Evolutionary conservation across 805 yeast species (phyloP).

Genomic region (Candida silvicultrix): DNA sequence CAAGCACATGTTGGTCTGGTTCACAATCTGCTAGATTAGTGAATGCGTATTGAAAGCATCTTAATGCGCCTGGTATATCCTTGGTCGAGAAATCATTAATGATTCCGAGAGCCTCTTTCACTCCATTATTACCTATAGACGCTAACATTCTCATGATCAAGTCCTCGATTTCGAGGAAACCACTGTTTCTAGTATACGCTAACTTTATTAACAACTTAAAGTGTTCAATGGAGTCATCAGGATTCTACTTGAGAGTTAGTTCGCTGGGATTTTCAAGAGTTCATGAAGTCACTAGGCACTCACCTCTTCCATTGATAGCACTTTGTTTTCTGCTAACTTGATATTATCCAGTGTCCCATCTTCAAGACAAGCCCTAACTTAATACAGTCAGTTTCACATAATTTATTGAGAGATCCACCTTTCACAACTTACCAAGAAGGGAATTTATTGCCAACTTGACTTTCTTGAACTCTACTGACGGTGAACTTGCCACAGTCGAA

Average conservation of each 20-base stretch:
- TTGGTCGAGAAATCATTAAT: conserved; percentile 22
- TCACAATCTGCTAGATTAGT: conserved; percentile 24
- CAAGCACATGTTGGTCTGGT: conserved; percentile 17
- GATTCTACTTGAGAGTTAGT: conserved; percentile 19
- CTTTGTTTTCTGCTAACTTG: conserved; percentile 15
- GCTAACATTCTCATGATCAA: conserved; percentile 30
- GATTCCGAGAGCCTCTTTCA: conserved; percentile 19
- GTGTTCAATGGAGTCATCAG: conserved; percentile 24
- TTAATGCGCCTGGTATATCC: conserved; percentile 23
- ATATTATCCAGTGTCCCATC: conserved; percentile 9
- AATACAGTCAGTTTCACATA: neutral
- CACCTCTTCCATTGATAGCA: conserved; percentile 1
- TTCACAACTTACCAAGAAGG: conserved; percentile 7
- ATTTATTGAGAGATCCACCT: no score
- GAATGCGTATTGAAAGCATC: conserved; percentile 29
- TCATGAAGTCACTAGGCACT: no score
- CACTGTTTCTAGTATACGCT: conserved; percentile 8
- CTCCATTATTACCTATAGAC: conserved; percentile 18
- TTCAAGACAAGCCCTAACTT: conserved; percentile 23
- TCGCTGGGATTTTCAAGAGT: no score
- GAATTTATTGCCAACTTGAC: conserved; percentile 20
- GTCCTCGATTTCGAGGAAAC: conserved; percentile 19
- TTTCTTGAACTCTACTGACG: conserved; percentile 11
- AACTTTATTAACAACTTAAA: conserved; percentile 24
- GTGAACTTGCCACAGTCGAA: conserved; percentile 9